phyloP scores from a whole-genome alignment of 2,329 filamentous ascomycete species.

The Aurifilum marmelostoma region DNA sequence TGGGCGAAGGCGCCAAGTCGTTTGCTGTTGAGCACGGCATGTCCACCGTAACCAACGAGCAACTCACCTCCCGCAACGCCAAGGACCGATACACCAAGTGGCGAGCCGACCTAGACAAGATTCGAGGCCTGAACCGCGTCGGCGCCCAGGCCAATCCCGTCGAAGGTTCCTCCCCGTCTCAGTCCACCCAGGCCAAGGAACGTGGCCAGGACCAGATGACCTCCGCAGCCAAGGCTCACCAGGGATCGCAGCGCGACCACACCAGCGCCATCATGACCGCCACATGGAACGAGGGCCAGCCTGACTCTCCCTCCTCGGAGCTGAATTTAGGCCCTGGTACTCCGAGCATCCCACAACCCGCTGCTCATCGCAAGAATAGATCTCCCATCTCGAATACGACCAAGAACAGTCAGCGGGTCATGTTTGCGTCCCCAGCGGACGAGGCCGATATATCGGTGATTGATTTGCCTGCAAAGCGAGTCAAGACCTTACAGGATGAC shows the following conservation, averaged over 20 bases:
- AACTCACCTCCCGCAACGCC: slow-evolving; percentile 78
- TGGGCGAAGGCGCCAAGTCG: slow-evolving; percentile 81
- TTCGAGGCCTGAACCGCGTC: slow-evolving; percentile 31
- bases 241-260: slow-evolving; percentile 48
- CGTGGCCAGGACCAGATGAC: background rate
- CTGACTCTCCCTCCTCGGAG: slow-evolving; percentile 54
- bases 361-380: slow-evolving; percentile 22
- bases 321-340: background rate
- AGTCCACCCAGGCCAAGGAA: background rate
- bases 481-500: slow-evolving; percentile 19
- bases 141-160: slow-evolving; percentile 47
- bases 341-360: slow-evolving; percentile 4
- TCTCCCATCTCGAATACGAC: slow-evolving; percentile 3
- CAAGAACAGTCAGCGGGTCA: slow-evolving; percentile 13
- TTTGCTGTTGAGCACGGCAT: slow-evolving; percentile 84
- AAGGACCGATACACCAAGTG: slow-evolving; percentile 79
- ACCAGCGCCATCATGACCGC: slow-evolving; percentile 57
- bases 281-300: slow-evolving; percentile 66
- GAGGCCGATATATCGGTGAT: background rate
- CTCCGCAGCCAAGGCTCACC: background rate
- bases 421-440: background rate
- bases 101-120: slow-evolving; percentile 68
- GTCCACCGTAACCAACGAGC: slow-evolving; percentile 71
- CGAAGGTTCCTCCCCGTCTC: slow-evolving; percentile 22
- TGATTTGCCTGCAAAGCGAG: slow-evolving; percentile 21